phyloP scores from a whole-genome alignment of 2,329 filamentous ascomycete genomes.

The Aspergillus vadensis region DNA sequence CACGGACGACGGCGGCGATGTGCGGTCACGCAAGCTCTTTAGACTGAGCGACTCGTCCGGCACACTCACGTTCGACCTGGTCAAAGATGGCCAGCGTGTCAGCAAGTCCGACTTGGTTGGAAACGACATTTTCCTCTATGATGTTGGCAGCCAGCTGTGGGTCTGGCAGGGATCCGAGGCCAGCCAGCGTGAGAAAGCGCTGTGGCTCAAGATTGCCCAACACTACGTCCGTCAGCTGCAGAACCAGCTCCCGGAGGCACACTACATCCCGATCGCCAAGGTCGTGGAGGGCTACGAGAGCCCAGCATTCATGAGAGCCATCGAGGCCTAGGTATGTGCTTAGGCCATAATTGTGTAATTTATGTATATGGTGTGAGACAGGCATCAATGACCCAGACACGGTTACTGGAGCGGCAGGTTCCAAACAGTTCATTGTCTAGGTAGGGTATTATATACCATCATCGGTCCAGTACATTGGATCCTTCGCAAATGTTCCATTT shows the following conservation, averaged over 20 bases:
- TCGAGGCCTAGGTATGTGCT: constrained; percentile 14
- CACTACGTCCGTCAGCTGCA: constrained; percentile 32
- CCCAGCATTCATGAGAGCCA: constrained; percentile 30
- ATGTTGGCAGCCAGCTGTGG: constrained; percentile 61
- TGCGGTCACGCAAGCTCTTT: constrained; percentile 54
- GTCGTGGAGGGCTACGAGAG: constrained; percentile 34
- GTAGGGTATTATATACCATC: too few relatives aligned
- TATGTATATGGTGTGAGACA: too few relatives aligned
- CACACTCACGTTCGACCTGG: constrained; percentile 57
- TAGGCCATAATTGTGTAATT: not conserved
- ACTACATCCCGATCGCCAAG: constrained; percentile 34
- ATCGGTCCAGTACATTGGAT: too few relatives aligned
- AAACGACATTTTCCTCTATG: constrained; percentile 65
- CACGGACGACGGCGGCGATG: constrained; percentile 18
- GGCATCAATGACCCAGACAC: too few relatives aligned
- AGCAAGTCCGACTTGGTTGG: constrained; percentile 55
- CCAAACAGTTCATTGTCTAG: too few relatives aligned
- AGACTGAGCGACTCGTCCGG: constrained; percentile 65
- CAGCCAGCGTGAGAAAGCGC: constrained; percentile 60
- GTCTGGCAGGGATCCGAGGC: constrained; percentile 66
- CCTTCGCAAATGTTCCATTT: too few relatives aligned
- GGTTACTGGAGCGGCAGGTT: too few relatives aligned
- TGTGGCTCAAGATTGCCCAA: constrained; percentile 52
- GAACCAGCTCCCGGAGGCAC: constrained; percentile 24
- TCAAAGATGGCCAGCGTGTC: constrained; percentile 57